phyloP scores from a whole-genome alignment of 1,284 basidiomycete genomes.

The Xerocomus alliaceus region DNA sequence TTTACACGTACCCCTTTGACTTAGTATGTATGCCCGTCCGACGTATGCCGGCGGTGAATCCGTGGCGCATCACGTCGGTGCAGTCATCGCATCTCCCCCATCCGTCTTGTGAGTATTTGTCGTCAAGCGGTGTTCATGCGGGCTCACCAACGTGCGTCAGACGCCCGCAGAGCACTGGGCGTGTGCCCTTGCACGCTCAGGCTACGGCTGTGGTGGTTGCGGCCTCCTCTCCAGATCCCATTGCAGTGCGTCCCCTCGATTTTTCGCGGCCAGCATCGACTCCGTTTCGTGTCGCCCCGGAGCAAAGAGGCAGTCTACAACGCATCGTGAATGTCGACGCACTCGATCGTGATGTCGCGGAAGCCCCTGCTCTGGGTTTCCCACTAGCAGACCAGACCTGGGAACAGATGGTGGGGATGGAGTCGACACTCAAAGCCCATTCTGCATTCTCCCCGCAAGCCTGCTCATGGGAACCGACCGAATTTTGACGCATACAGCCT shows the following conservation, averaged over 20 bases:
- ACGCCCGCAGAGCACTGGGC: not conserved
- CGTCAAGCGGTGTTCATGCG: too few relatives aligned
- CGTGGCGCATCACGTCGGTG: not conserved
- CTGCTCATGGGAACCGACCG: slow-evolving; percentile 5
- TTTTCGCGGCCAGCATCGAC: not conserved
- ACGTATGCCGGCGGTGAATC: not conserved
- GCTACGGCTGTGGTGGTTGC: not conserved
- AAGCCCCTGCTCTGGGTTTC: not conserved
- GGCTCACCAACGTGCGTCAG: slow-evolving; percentile 14
- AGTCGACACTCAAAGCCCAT: not conserved
- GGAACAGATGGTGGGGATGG: slow-evolving; percentile 8
- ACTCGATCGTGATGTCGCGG: not conserved
- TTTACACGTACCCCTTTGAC: slow-evolving; percentile 1
- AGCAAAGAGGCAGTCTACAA: not conserved
- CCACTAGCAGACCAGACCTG: slow-evolving; percentile 8
- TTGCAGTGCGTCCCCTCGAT: not conserved
- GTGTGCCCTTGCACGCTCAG: not conserved
- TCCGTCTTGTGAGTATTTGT: slow-evolving; percentile 10
- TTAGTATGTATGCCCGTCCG: slow-evolving; percentile 8
- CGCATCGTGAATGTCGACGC: too few relatives aligned
- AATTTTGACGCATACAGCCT: not conserved
- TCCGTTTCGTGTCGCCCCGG: not conserved
- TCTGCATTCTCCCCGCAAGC: not conserved
- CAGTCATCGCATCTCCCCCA: not conserved
- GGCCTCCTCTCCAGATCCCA: not conserved